These are phyloP conservation scores for Darksidea phi DNA, from an alignment of 495 filamentous ascomycete species.

Conservation along the genomic window DNA sequence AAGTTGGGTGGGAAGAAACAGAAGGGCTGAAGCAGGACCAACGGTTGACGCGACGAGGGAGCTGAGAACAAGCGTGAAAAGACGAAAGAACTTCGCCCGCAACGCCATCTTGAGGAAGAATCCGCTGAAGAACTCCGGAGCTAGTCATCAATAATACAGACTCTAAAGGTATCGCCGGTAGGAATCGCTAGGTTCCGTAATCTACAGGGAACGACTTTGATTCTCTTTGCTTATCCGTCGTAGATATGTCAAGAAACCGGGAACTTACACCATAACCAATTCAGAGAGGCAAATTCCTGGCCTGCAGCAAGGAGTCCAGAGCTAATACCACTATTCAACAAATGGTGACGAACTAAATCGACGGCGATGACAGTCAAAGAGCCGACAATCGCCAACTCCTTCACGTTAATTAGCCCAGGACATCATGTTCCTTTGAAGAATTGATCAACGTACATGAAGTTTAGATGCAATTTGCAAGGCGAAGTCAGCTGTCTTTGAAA, in stretches of 20 bases:
- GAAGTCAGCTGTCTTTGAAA: background rate
- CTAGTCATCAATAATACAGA: background rate
- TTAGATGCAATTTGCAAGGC: background rate
- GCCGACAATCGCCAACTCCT: conserved; percentile 3
- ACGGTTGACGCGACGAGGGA: background rate
- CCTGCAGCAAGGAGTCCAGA: too few relatives aligned
- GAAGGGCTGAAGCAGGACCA: background rate
- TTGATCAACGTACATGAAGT: background rate
- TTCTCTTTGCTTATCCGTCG: too few relatives aligned
- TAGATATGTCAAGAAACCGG: too few relatives aligned
- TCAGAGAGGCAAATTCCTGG: too few relatives aligned
- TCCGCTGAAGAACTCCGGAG: background rate
- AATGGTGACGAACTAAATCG: too few relatives aligned
- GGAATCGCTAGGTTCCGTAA: too few relatives aligned
- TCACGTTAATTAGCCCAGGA: background rate
- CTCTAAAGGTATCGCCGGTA: background rate
- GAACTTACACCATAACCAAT: too few relatives aligned
- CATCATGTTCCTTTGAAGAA: background rate
- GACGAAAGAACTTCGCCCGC: background rate
- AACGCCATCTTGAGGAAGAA: too few relatives aligned
- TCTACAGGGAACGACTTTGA: too few relatives aligned
- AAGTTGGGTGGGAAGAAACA: background rate
- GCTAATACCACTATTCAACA: too few relatives aligned
- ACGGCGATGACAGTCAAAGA: background rate
- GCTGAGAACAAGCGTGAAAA: background rate